Base-by-base conservation (phyloP, 2,329 filamentous ascomycete genomes). In the Fusarium irregulare region DNA sequence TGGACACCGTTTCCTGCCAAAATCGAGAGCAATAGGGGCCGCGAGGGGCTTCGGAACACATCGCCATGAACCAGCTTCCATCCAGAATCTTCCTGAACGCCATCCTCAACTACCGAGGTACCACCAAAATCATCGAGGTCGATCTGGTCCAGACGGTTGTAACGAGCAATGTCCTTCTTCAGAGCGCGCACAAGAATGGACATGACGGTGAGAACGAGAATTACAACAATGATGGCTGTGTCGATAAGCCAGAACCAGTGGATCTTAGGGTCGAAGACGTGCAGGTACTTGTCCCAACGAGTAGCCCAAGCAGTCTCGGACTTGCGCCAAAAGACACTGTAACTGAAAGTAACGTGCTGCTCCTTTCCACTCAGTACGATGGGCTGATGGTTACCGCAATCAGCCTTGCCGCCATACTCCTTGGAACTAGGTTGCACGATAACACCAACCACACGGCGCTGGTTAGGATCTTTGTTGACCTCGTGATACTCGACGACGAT, bases 231-330 rank as follows among this genome's bases (percentile, higher is more conserved):
- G 46, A 98, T 90, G 51, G 96, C 93, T 37, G 94, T 98, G 81
- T 97, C 97, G 82, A 98, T 92, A 51, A 99, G 89, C 64, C 94
- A 98, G 84, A 98, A 97, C 96, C 96, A 99, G 80, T 99, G 96
- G 75, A 99, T 98, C 84, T 96, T 97, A 55, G 96, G 94, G 79
- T 98, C 94, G 77, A 94, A 97, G 30, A 99, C 95, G 77, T 98
- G 95, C 37, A 99, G 87, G 78, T 98, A 98, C 82, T 97, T 98
- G 85, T 99, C 96, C 96, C 96, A 99, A 70, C 96, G 89, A 14
- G 96, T 99, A 28, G 96, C 96, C 91, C 97, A 99, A 2, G 92
- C 93, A 2, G 94, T 98, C 1, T 86, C 78, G 1, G 94, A 98
- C 72, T 90, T 88, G 60, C 87, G 88, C 96, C 96, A 99, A 80